Evolutionary conservation across 176 grass and related monocot species (phyloP).

Genomic region (Elaeis guineensis): DNA sequence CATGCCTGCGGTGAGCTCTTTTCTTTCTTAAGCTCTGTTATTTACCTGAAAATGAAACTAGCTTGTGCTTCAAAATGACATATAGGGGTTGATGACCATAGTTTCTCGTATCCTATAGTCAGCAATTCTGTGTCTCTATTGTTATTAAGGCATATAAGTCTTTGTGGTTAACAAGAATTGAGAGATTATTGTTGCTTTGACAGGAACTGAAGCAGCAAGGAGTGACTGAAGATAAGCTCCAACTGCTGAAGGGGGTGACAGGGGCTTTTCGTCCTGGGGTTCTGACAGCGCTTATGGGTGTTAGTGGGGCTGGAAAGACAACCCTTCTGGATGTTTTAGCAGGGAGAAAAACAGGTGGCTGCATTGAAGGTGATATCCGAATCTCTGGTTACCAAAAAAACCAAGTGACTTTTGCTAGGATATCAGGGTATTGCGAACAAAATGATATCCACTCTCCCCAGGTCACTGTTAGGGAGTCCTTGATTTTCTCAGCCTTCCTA

Average conservation of each 20-base stretch:
- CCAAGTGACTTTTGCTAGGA: conserved; percentile 63
- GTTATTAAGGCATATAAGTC: no score
- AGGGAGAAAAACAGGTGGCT: conserved; percentile 66
- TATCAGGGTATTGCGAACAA: conserved; percentile 79
- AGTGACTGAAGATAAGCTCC: conserved; percentile 43
- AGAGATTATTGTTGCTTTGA: conserved; percentile 17
- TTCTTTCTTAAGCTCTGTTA: not conserved
- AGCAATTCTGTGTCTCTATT: no score
- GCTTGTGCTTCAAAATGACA: no score
- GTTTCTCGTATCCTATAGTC: no score
- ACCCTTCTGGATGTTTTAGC: conserved; percentile 78
- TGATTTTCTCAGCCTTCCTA: conserved; percentile 56
- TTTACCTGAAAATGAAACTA: no score
- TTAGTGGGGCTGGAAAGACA: conserved; percentile 71
- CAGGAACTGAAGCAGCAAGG: conserved; percentile 79
- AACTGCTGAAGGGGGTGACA: conserved; percentile 56
- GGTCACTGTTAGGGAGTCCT: conserved; percentile 61
- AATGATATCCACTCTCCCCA: conserved; percentile 76
- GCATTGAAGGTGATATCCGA: conserved; percentile 62
- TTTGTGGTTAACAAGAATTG: no score
- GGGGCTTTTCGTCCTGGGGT: conserved; percentile 59
- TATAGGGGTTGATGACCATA: no score
- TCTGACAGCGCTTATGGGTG: conserved; percentile 69
- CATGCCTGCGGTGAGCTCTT: conserved; percentile 79
- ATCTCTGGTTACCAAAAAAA: conserved; percentile 64